Conservation (phyloP, 2,329 filamentous ascomycete genomes). For the Colletotrichum simmondsii region DNA sequence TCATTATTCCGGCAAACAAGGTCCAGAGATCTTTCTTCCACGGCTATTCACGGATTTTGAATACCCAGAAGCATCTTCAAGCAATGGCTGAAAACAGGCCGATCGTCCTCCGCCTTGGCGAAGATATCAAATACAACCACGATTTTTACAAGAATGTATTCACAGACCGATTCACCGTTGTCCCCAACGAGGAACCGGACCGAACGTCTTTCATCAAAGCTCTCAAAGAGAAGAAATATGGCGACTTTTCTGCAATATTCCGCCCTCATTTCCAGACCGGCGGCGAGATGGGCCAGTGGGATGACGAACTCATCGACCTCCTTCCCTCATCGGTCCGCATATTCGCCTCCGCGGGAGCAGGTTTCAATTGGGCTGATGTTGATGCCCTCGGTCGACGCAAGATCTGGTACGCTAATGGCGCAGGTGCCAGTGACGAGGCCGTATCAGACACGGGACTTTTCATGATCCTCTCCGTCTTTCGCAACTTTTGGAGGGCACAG, state of each 20-base stretch:
- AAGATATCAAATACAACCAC: slow-evolving; percentile 59
- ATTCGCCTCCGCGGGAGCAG: slow-evolving; percentile 69
- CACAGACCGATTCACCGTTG: slow-evolving; percentile 50
- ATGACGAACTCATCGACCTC: slow-evolving; percentile 64
- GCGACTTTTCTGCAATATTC: slow-evolving; percentile 53
- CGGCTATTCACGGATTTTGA: background rate
- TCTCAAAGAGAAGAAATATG: slow-evolving; percentile 49
- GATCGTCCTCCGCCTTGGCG: slow-evolving; percentile 55
- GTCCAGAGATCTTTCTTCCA: background rate
- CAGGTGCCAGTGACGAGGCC: slow-evolving; percentile 53
- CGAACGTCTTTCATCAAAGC: slow-evolving; percentile 52
- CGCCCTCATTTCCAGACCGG: slow-evolving; percentile 70
- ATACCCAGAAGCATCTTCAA: background rate
- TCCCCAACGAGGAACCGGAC: slow-evolving; percentile 49
- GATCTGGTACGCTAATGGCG: slow-evolving; percentile 57
- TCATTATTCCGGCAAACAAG: too few species aligned
- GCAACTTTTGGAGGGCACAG: slow-evolving; percentile 60
- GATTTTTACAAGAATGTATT: slow-evolving; percentile 53
- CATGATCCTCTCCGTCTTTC: slow-evolving; percentile 58
- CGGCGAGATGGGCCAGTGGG: slow-evolving; percentile 72
- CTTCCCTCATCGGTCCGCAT: slow-evolving; percentile 65
- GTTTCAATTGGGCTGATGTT: slow-evolving; percentile 73
- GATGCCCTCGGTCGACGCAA: slow-evolving; percentile 49
- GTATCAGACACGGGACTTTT: slow-evolving; percentile 55
- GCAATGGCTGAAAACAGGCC: slow-evolving; percentile 39